These are phyloP conservation scores for Candida orba DNA, from an alignment of 805 yeast genomes.

Conservation along the genomic window DNA sequence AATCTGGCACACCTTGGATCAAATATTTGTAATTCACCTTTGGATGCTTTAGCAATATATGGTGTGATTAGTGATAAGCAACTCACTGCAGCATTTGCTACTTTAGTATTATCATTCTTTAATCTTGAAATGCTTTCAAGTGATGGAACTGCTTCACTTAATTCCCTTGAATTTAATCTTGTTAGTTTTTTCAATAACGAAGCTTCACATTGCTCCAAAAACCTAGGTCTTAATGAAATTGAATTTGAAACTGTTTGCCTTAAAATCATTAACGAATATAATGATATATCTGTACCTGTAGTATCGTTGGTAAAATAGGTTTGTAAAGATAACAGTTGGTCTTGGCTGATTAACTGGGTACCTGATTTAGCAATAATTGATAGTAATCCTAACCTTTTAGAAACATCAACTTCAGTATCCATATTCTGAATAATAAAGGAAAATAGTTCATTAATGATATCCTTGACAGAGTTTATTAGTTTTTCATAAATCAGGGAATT, in stretches of 20 bases:
- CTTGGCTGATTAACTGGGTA: conserved; percentile 50
- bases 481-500: conserved; percentile 13
- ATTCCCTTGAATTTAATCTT: conserved; percentile 49
- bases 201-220: conserved; percentile 41
- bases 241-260: conserved; percentile 39
- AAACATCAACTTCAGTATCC: conserved; percentile 25
- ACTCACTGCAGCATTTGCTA: conserved; percentile 59
- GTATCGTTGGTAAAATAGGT: conserved; percentile 52
- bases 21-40: conserved; percentile 22
- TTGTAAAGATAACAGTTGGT: conserved; percentile 58
- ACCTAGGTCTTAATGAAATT: conserved; percentile 41
- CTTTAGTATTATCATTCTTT: conserved; percentile 37
- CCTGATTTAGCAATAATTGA: conserved; percentile 49
- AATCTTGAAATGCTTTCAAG: conserved; percentile 48
- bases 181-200: conserved; percentile 51
- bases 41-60: conserved; percentile 28
- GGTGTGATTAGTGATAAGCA: conserved; percentile 47
- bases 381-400: conserved; percentile 40
- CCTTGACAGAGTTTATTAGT: conserved; percentile 18
- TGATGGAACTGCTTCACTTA: conserved; percentile 71
- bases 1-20: conserved; percentile 49
- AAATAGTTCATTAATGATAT: conserved; percentile 31
- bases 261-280: conserved; percentile 48
- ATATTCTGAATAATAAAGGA: conserved; percentile 30
- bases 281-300: conserved; percentile 34